A percentile compares a stretch with the other conserved stretches of the same genome.
These are phyloP conservation scores for Taphrina populina DNA, from an alignment of 1,139 yeast genomes.

Conservation along the genomic window DNA sequence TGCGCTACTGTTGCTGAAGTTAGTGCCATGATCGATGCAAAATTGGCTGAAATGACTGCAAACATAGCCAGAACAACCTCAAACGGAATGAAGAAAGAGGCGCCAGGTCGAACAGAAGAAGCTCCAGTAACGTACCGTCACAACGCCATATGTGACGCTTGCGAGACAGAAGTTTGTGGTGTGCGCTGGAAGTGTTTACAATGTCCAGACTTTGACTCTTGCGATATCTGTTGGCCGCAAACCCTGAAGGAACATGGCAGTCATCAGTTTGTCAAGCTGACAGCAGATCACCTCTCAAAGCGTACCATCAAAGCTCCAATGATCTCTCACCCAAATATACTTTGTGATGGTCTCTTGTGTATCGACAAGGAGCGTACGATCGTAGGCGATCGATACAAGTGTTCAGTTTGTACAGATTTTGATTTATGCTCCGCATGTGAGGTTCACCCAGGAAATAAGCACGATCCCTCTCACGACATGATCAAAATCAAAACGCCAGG, in stretches of 20 bases:
- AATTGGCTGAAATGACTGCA: neutral
- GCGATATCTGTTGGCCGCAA: conserved; percentile 47
- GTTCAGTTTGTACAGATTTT: conserved; percentile 53
- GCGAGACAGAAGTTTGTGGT: conserved; percentile 45
- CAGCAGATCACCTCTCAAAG: conserved; percentile 10
- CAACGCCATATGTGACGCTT: conserved; percentile 39
- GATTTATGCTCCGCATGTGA: conserved; percentile 57
- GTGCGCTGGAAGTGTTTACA: conserved; percentile 53
- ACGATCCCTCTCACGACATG: conserved; percentile 41
- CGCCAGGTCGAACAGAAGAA: too few relatives aligned
- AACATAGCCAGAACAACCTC: neutral
- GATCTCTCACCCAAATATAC: conserved; percentile 39
- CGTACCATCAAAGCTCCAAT: conserved; percentile 10
- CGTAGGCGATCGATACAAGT: conserved; percentile 53
- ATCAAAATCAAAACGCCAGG: conserved; percentile 39
- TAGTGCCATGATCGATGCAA: conserved; percentile 4
- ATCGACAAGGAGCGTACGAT: conserved; percentile 42
- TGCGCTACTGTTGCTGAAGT: too few relatives aligned
- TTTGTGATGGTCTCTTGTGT: conserved; percentile 52
- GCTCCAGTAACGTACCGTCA: conserved; percentile 10
- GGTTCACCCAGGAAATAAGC: conserved; percentile 40
- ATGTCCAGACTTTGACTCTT: conserved; percentile 57
- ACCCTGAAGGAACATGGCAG: conserved; percentile 21
- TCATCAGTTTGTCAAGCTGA: conserved; percentile 35
- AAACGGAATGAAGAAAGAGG: too few relatives aligned